These are phyloP conservation scores for Xanthoceras sorbifolium DNA, from an alignment of 345 rosid genomes.

Conservation along the genomic window DNA sequence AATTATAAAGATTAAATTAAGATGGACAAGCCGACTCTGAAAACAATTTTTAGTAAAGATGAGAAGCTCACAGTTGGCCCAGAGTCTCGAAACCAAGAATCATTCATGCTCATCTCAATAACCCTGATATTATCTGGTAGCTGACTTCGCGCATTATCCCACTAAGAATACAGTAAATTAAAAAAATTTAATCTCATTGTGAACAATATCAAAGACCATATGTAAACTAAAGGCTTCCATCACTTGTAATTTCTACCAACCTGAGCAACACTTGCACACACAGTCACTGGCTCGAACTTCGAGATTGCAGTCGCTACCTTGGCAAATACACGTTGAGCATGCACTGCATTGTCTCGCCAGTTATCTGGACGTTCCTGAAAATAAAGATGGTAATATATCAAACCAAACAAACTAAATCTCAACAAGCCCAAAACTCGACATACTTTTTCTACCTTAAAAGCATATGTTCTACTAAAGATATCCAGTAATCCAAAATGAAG, in stretches of 20 bases:
- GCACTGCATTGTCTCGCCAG: constrained; percentile 74
- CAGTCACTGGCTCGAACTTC: constrained; percentile 77
- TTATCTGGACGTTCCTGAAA: constrained; percentile 88
- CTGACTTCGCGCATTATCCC: constrained; percentile 77
- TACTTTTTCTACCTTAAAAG: background rate
- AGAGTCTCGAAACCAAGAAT: constrained; percentile 94
- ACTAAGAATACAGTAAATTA: constrained; percentile 42
- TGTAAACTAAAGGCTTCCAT: constrained; percentile 5
- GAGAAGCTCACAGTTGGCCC: constrained; percentile 83
- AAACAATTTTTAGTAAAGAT: background rate
- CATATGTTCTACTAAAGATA: background rate
- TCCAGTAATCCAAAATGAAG: background rate
- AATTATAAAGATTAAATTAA: background rate
- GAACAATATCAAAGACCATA: constrained; percentile 6
- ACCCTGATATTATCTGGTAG: constrained; percentile 78
- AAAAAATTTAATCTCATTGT: constrained; percentile 1
- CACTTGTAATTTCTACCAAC: constrained; percentile 36
- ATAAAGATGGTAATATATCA: background rate
- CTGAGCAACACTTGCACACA: constrained; percentile 90
- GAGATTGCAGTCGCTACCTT: constrained; percentile 79
- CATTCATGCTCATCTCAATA: constrained; percentile 91
- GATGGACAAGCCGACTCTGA: background rate
- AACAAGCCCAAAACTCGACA: background rate
- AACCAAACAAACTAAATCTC: background rate
- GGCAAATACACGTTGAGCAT: constrained; percentile 58